Evolutionary conservation across 345 rosid genomes (phyloP).

Genomic region (Cochlearia excelsa): DNA sequence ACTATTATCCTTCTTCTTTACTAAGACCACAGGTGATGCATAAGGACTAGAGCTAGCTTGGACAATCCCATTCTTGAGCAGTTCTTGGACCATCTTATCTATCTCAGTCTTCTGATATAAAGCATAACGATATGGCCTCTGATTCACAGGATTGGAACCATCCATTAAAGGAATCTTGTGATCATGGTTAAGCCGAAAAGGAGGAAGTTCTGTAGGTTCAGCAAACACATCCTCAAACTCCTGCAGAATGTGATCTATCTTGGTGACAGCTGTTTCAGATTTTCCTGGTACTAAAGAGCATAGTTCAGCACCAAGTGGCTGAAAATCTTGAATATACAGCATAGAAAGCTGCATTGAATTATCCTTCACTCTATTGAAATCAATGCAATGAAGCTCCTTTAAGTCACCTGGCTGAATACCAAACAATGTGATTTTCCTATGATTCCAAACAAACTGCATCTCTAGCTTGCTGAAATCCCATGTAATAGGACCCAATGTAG

Average conservation of each 20-base stretch:
- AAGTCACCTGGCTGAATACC: background rate
- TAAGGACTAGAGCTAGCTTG: background rate
- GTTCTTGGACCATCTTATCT: background rate
- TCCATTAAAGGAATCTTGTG: background rate
- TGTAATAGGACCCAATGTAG: background rate
- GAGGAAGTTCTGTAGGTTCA: background rate
- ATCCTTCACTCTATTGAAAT: background rate
- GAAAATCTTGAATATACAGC: background rate
- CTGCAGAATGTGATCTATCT: too few relatives aligned
- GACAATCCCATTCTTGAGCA: background rate
- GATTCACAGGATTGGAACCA: background rate
- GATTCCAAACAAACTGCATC: background rate
- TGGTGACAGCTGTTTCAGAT: background rate
- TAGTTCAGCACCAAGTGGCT: background rate
- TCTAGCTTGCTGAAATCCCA: background rate
- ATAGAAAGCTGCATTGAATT: background rate
- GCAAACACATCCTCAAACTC: background rate
- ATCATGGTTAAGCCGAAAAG: background rate
- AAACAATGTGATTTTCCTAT: background rate
- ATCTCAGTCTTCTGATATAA: background rate
- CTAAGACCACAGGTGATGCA: background rate
- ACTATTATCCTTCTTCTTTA: background rate
- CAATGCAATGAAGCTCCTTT: accelerated
- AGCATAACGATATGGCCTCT: background rate
- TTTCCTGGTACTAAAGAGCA: too few relatives aligned